Evolutionary conservation across 306 rosid species (phyloP).

Genomic region (Rosa lucieae): DNA sequence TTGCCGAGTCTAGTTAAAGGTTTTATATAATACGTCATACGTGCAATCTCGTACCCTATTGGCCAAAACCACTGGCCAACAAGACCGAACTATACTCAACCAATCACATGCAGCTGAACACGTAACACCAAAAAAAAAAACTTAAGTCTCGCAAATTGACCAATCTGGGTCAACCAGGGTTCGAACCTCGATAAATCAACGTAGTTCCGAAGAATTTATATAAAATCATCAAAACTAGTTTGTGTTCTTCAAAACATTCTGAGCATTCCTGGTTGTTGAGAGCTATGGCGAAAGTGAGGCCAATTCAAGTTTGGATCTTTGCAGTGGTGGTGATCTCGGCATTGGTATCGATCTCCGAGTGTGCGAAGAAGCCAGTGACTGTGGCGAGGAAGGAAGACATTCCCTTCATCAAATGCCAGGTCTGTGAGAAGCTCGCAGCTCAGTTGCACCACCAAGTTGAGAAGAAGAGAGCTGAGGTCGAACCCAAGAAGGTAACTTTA

Average conservation of each 20-base stretch:
- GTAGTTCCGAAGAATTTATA: not conserved
- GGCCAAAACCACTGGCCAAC: conserved; percentile 41
- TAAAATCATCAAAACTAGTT: not conserved
- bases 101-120: conserved; percentile 38
- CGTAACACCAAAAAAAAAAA: conserved; percentile 9
- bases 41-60: conserved; percentile 49
- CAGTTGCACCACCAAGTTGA: conserved; percentile 67
- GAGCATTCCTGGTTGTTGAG: not conserved
- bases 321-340: conserved; percentile 44
- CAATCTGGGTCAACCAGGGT: not conserved
- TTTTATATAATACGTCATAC: conserved; percentile 21
- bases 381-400: conserved; percentile 78
- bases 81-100: conserved; percentile 10
- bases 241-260: not conserved
- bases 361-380: conserved; percentile 61
- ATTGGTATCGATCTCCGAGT: conserved; percentile 49
- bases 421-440: conserved; percentile 82
- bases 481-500: conserved; percentile 72
- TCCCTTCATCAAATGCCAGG: conserved; percentile 86
- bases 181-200: not conserved
- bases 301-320: conserved; percentile 28
- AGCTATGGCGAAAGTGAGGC: conserved; percentile 45
- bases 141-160: not conserved
- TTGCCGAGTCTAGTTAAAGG: too few species aligned
- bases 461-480: conserved; percentile 68